Base-by-base conservation (phyloP, 768 basidiomycete genomes). In the Rhodosporidiobolus sp. region DNA sequence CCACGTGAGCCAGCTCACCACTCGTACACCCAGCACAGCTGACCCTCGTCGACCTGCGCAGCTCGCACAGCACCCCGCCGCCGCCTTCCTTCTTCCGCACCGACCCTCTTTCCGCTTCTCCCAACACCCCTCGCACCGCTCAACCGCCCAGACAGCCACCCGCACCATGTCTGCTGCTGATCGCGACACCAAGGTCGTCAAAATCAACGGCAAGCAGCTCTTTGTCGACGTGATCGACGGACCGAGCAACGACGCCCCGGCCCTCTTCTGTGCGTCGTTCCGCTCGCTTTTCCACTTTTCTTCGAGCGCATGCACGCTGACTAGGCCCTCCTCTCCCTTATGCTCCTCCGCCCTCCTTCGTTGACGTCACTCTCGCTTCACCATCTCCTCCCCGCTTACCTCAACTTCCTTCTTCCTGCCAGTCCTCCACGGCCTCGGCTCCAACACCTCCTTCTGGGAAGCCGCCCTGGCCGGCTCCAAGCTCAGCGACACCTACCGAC, bases 401-500 rank as follows among this genome's bases (percentile, higher is more conserved):
- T 46, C 28, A 19, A 28, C 54, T 4, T 10, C 28, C 19, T 12
- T 19, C 30, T 34, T 19, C 6, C 57, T 19, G 1, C 20, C 61
- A 72, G 70, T 73, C 67, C 53, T 73, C 48, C 72, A 73, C 32
- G 72, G 72, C 16, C 67, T 73, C 46, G 72, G 72, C 28, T 73
- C 72, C 34, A 50, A 52, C 0, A 65, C 67, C 8, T 60, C 72
- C 8, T 73, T 69, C 59, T 73, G 54, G 58, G 59, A 69, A 19
- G 67, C 72, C 10, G 7, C 63, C 2, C 22, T 73, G 17, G 6
- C 57, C 19, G 24, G 34, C 26, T 57, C 72, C 1, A 52, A 38
- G 4, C 67, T 73, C 19, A 11, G 35, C 48, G 0, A 60, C 0
- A 28, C 14, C 10, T 54, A 43, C 63, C 67, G 59, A 16, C 52